Conservation (phyloP, 306 rosid genomes). For the Cyclanthera cordifolia region DNA sequence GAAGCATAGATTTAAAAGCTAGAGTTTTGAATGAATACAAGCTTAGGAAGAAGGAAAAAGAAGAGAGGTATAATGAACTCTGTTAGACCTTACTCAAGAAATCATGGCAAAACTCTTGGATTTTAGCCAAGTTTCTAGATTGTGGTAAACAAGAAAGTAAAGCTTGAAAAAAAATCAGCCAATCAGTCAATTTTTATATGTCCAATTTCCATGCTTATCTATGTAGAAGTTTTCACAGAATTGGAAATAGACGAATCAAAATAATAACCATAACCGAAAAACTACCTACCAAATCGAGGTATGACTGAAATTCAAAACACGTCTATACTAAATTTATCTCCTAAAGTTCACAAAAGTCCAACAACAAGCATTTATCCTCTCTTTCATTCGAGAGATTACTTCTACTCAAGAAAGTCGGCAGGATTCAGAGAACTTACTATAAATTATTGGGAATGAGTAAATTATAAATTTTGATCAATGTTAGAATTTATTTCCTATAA, state of each 20-base stretch:
- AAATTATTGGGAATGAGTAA: too few species aligned
- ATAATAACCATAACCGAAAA: constrained; percentile 2
- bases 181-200: background rate
- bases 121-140: background rate
- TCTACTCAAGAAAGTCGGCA: constrained; percentile 4
- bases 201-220: too few species aligned
- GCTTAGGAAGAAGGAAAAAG: background rate
- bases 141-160: background rate
- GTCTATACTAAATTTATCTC: constrained; percentile 23
- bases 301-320: constrained; percentile 18
- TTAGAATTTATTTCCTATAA: too few species aligned
- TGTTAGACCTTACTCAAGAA: background rate
- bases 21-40: background rate
- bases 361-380: background rate
- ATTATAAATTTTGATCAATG: too few species aligned
- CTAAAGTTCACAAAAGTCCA: background rate
- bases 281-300: constrained; percentile 10
- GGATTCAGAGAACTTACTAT: background rate
- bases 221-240: too few species aligned
- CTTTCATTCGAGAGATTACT: background rate
- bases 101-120: background rate
- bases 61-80: background rate
- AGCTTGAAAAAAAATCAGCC: background rate
- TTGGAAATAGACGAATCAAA: constrained; percentile 18
- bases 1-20: background rate